Base-by-base conservation (phyloP, 768 basidiomycete genomes). In the Russula virescens region DNA sequence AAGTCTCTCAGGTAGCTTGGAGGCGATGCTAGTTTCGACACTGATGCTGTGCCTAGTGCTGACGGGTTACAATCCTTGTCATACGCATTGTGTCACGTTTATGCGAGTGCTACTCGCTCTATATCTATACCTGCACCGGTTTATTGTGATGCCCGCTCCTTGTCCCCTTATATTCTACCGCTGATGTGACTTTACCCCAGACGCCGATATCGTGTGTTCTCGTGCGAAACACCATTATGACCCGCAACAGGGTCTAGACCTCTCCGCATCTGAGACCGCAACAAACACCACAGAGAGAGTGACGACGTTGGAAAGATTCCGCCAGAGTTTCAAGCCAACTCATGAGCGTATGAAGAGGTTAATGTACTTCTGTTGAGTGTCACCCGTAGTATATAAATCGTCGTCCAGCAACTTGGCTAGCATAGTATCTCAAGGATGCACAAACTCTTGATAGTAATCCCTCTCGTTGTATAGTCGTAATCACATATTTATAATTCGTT, bases 81-180 rank as follows among this genome's bases (percentile, higher is more conserved):
- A 0, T 92, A 88, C 55, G 85, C 89, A 0, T 76, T 94, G 0
- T 90, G 89, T 69, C 89, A 94, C 51, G 84, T 90, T 0, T 93
- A 90, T 66, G 88, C 89, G 1, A 81, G 89, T 2, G 83, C 88
- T 11, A 91, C 89, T 3, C 84, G 89, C 25, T 88, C 88, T 0
- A 89, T 91, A 1, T 91, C 89, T 0, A 90, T 91, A 54, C 89
- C 89, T 0, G 89, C 89, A 0, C 89, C 89, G 0, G 88, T 91
- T 0, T 91, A 91, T 67, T 91, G 89, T 90, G 68, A 68, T 85
- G 72, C 18, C 19, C 14, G 18, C 38, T 51, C 38, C n/a, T 25
- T 50, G 21, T 48, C 25, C 57, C 28, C 13, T 52, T 38, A 28
- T 31, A 19, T 23, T 23, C 55, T 9, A 38, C 5, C n/a, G 38